Evolutionary conservation across 305 asterid species (phyloP), one percentile per base, ranked within the genome.

Genomic region (Andrographis paniculata): DNA sequence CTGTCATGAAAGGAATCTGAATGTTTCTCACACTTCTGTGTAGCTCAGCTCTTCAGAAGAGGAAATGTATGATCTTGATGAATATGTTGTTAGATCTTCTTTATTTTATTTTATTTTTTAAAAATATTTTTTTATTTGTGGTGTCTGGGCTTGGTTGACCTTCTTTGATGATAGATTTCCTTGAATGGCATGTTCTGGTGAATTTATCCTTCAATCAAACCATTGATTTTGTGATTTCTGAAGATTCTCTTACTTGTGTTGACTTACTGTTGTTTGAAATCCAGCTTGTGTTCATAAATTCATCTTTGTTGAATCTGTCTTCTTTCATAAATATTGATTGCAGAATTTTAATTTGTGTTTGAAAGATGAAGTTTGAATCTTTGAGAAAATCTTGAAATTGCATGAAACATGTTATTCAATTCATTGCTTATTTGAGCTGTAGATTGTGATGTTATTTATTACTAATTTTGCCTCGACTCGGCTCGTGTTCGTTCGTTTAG

Each of bases 21-120:
- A 42, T 45, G 60, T 44, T 37, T 38, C 51, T 40, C 48, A 35
- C 60, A 55, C 44, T 41, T 42, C 13, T 58, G 40, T 48, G 41
- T n/a, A n/a, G n/a, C n/a, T n/a, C n/a, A n/a, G 28, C 49, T 46
- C 61, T 59, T 55, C 30, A 53, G 42, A 48, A 51, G 48, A 17
- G 40, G 20, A 17, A 46, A 18, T 47, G 39, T 45, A 37, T 37
- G 42, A 7, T 37, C 14, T 14, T 13, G 42, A 8, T 5, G 37
- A 8, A 31, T 11, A 31, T 11, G 42, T 37, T 37, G 8, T 37
- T 37, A 17, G 20, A 12, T 24, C 40, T 9, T 45, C n/a, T n/a
- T n/a, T n/a, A n/a, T n/a, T 15, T 22, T 6, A 17, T 50, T 49
- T 52, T 23, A 45, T 39, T 17, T 20, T 16, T 15, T 2, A 14